Percentiles rank a stretch among this genome's conserved stretches.
Conservation (phyloP, 2,329 filamentous ascomycete species). For the Emergomyces africanus region DNA sequence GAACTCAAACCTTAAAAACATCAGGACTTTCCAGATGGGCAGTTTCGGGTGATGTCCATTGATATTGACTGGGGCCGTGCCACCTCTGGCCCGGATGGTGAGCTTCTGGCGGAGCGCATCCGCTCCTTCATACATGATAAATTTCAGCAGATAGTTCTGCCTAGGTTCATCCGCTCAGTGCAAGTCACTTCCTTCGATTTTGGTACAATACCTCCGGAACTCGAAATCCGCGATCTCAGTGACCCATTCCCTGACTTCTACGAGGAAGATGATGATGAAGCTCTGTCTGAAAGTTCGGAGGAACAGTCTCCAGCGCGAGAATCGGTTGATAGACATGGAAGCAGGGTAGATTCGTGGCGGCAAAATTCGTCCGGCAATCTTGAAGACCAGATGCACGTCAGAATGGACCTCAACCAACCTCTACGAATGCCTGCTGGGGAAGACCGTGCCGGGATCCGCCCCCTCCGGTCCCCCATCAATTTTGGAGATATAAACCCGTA, state of each 20-base stretch:
- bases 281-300: slow-evolving; percentile 25
- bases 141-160: slow-evolving; percentile 83
- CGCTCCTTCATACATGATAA: slow-evolving; percentile 89
- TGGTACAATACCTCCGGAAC: slow-evolving; percentile 64
- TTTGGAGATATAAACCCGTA: slow-evolving; percentile 27
- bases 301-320: slow-evolving; percentile 11
- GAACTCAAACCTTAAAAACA: not conserved
- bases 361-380: slow-evolving; percentile 1
- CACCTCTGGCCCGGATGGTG: slow-evolving; percentile 77
- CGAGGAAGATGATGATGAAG: slow-evolving; percentile 53
- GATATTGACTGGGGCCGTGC: slow-evolving; percentile 94
- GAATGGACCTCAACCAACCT: slow-evolving; percentile 16
- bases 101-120: slow-evolving; percentile 71
- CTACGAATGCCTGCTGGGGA: slow-evolving; percentile 20
- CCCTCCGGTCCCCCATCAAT: slow-evolving; percentile 24
- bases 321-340: not conserved
- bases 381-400: slow-evolving; percentile 15
- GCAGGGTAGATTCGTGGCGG: slow-evolving; percentile 6
- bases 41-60: slow-evolving; percentile 64
- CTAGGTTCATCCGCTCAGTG: slow-evolving; percentile 93
- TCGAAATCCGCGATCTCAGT: slow-evolving; percentile 93
- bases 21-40: not conserved
- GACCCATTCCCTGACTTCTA: slow-evolving; percentile 95
- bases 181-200: slow-evolving; percentile 92
- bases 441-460: slow-evolving; percentile 17